Evolutionary conservation across 768 basidiomycete species (phyloP).

Genomic region (Rhodotorula toruloides): DNA sequence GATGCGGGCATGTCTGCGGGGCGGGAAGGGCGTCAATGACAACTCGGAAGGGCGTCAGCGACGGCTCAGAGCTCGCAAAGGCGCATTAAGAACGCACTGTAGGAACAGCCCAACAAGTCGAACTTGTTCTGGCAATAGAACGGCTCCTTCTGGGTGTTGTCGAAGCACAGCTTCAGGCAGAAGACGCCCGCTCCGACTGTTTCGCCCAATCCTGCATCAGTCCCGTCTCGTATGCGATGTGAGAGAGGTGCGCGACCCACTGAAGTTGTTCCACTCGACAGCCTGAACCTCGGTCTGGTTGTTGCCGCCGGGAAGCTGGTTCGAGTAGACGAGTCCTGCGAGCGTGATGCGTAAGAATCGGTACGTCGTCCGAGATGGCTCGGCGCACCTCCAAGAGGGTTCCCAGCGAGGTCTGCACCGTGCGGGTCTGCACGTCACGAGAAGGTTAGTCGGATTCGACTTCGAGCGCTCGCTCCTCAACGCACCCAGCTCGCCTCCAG

Average conservation of each 20-base stretch:
- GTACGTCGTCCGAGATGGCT: background rate
- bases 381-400: conserved; percentile 22
- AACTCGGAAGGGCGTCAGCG: background rate
- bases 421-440: conserved; percentile 51
- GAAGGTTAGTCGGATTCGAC: background rate
- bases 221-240: too few species aligned
- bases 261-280: conserved; percentile 47
- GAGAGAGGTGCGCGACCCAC: conserved; percentile 17
- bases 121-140: too few species aligned
- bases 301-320: background rate
- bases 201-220: conserved; percentile 51
- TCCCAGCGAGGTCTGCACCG: conserved; percentile 69
- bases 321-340: conserved; percentile 13
- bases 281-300: conserved; percentile 26
- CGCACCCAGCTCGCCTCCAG: conserved; percentile 57
- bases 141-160: background rate
- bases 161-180: conserved; percentile 68
- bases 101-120: conserved; percentile 34
- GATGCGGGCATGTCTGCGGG: conserved; percentile 33
- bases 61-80: background rate
- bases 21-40: background rate
- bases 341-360: background rate
- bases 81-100: conserved; percentile 26
- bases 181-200: conserved; percentile 51
- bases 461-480: background rate